These are phyloP conservation scores for Diaporthe velutina DNA, from an alignment of 2,329 filamentous ascomycete species.

Conservation along the genomic window DNA sequence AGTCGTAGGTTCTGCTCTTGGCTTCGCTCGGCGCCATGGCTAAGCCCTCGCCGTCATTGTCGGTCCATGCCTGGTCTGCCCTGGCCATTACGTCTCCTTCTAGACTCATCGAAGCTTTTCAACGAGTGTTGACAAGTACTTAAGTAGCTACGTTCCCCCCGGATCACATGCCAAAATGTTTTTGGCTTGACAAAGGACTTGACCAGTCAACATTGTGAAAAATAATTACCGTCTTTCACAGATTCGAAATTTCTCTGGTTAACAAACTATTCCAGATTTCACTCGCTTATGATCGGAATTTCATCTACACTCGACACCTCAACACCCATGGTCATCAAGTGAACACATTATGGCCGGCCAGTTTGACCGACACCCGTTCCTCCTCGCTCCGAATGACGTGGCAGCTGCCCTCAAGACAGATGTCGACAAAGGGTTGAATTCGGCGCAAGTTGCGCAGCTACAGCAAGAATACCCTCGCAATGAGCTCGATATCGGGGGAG, in stretches of 20 bases:
- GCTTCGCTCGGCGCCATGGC: constrained; percentile 38
- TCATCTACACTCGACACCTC: neutral
- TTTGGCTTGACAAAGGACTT: neutral
- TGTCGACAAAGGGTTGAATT: constrained; percentile 75
- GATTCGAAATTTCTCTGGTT: neutral
- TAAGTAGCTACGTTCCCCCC: constrained; percentile 34
- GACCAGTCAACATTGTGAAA: constrained; percentile 1
- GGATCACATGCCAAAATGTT: constrained; percentile 18
- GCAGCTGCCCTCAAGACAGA: constrained; percentile 72
- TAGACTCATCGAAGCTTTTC: constrained; percentile 21
- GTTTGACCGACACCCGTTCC: constrained; percentile 69
- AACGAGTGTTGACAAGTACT: constrained; percentile 8
- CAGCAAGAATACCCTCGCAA: constrained; percentile 74
- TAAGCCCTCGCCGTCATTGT: constrained; percentile 34
- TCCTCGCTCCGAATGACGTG: constrained; percentile 73
- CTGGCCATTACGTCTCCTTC: neutral
- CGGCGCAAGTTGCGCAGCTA: constrained; percentile 69
- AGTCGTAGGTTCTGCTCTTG: constrained; percentile 20
- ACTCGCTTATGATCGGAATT: constrained; percentile 21
- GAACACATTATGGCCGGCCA: constrained; percentile 56
- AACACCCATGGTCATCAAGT: constrained; percentile 32
- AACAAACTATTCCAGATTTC: neutral
- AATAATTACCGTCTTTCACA: neutral
- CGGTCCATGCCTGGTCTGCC: constrained; percentile 9
- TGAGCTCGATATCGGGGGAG: constrained; percentile 77